Conservation (phyloP, 305 asterid species). For the Solanum aculeatissimum region DNA sequence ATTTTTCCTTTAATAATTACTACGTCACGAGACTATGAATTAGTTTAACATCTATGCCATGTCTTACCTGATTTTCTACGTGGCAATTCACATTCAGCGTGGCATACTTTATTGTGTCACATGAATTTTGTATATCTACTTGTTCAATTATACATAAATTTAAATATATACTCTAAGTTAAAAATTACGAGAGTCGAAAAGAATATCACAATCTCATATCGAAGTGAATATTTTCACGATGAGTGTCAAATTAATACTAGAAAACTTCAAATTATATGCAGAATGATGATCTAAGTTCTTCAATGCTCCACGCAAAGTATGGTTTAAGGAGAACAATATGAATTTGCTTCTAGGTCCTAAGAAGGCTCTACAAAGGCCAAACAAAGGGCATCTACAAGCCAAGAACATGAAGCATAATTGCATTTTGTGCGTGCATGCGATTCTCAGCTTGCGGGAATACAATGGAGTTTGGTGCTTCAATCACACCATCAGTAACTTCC, state of each 20-base stretch:
- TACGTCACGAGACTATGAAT: too few species aligned
- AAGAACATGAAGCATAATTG: slow-evolving; percentile 86
- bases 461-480: slow-evolving; percentile 80
- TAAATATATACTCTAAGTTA: too few species aligned
- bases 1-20: too few species aligned
- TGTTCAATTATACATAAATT: too few species aligned
- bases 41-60: too few species aligned
- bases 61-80: too few species aligned
- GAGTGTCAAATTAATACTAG: not conserved
- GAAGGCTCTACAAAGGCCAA: not conserved
- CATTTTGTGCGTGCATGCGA: slow-evolving; percentile 92
- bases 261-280: not conserved
- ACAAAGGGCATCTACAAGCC: slow-evolving; percentile 32
- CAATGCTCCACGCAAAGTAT: not conserved
- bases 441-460: slow-evolving; percentile 92
- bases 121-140: too few species aligned
- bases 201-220: too few species aligned
- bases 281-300: not conserved
- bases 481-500: slow-evolving; percentile 70
- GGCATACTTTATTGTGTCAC: too few species aligned
- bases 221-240: not conserved
- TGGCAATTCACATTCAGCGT: too few species aligned
- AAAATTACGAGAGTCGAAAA: too few species aligned
- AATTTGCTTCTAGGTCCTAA: not conserved
- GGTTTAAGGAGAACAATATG: not conserved